These are phyloP conservation scores for Suillus lakei DNA, from an alignment of 768 basidiomycete genomes.

Conservation along the genomic window DNA sequence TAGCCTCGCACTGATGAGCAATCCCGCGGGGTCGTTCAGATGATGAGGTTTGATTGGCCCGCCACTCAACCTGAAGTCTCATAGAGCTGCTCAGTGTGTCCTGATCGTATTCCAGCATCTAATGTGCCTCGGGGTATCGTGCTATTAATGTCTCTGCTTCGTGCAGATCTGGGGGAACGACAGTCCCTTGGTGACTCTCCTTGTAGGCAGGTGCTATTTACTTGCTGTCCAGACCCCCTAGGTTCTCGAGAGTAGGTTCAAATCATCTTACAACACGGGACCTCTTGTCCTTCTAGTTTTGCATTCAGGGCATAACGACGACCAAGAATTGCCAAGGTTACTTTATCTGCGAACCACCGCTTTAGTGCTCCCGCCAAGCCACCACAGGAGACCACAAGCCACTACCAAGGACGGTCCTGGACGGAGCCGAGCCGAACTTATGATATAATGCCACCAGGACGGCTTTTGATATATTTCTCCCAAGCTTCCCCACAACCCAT, in stretches of 20 bases:
- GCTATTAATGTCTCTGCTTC: not conserved
- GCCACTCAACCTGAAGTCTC: not conserved
- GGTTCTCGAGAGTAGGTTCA: not conserved
- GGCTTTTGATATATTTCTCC: not conserved
- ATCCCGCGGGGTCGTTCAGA: constrained; percentile 1
- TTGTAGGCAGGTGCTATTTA: not conserved
- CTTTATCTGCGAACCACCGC: too few relatives aligned
- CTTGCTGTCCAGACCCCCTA: not conserved
- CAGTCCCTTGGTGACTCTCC: not conserved
- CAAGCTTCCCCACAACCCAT: constrained; percentile 2
- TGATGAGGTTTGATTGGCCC: not conserved
- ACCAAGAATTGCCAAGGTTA: not conserved
- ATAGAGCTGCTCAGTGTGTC: not conserved
- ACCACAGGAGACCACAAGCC: not conserved
- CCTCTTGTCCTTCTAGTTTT: not conserved
- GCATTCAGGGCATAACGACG: not conserved
- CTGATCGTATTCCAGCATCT: not conserved
- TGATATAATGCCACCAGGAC: too few relatives aligned
- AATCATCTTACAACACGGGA: not conserved
- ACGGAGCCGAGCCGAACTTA: not conserved
- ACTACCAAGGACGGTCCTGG: not conserved
- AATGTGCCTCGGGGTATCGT: not conserved
- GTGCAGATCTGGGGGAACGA: not conserved
- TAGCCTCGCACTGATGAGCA: not conserved
- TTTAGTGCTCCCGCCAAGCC: not conserved